Conservation (phyloP, 2,329 filamentous ascomycete genomes). For the Westerdykella ornata region DNA sequence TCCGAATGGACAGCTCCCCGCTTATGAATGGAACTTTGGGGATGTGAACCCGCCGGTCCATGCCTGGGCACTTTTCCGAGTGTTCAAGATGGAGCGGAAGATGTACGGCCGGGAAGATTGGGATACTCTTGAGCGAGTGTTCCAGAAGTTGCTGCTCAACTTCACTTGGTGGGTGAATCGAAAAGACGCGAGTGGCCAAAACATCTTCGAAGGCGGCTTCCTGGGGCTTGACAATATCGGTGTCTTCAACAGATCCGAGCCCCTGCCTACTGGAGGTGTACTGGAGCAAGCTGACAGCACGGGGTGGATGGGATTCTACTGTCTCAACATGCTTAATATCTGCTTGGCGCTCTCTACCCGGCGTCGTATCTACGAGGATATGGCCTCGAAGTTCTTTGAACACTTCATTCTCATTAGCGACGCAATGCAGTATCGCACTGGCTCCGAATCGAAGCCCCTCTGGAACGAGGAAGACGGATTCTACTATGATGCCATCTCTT, state of each 20-base stretch:
- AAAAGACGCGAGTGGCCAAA: conserved; percentile 90
- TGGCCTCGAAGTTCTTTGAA: conserved; percentile 97
- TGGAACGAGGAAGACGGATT: conserved; percentile 98
- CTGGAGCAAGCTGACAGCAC: conserved; percentile 96
- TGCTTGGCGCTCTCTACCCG: conserved; percentile 92
- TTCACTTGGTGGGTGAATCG: conserved; percentile 99
- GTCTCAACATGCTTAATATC: conserved; percentile 93
- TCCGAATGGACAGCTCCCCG: conserved; percentile 88
- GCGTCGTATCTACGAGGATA: conserved; percentile 88
- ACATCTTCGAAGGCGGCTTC: conserved; percentile 95
- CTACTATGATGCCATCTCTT: conserved; percentile 97
- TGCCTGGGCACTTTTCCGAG: conserved; percentile 90
- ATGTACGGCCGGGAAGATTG: conserved; percentile 91
- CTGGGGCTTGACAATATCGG: conserved; percentile 95
- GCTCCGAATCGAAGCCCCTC: conserved; percentile 69
- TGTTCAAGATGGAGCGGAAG: conserved; percentile 97
- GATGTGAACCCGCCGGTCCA: conserved; percentile 96
- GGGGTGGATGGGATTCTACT: conserved; percentile 99
- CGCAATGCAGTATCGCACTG: conserved; percentile 71
- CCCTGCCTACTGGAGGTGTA: conserved; percentile 84
- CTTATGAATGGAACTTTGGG: conserved; percentile 95
- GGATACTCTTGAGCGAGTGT: conserved; percentile 91
- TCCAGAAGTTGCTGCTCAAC: conserved; percentile 91
- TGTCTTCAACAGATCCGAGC: conserved; percentile 93
- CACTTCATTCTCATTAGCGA: conserved; percentile 98